Base-by-base conservation (phyloP, 2,329 filamentous ascomycete genomes). In the Cytospora chrysosperma region DNA sequence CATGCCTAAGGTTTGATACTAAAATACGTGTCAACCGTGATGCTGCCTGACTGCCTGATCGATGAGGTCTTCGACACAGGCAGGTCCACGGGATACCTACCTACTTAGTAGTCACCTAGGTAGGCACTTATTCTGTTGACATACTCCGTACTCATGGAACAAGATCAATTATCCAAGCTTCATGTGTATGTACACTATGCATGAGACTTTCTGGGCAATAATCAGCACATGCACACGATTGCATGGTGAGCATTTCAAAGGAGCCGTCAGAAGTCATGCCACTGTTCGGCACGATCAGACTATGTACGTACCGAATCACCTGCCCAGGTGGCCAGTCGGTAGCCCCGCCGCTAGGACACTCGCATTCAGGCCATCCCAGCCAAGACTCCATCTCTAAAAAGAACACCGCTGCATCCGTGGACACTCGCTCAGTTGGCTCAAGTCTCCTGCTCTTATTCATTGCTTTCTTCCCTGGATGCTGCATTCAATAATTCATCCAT, bases 321-420 rank as follows among this genome's bases (percentile, higher is more conserved):
- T 21, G 52, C 17, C 30, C 27, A 21, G n/a, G 21, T 21, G 52
- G 27, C 30, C 27, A 21, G n/a, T 30, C 30, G 52, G 56, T 65
- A 62, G 60, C 52, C 56, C 60, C 60, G 62, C 60, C 49, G 30
- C 49, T 65, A 47, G 55, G 53, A 37, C 56, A n/a, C n/a, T n/a
- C n/a, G n/a, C 54, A 62, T 52, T 54, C 58, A 61, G 58, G 58
- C 58, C 58, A 55, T 51, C 58, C 58, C 58, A 49, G 59, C 51
- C 21, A 55, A n/a, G 21, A 43, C n/a, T 50, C 27, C n/a, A 37
- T 53, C 21, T 34, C 37, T 21, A 49, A 13, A 28, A 55, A 51
- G n/a, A 28, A 37, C 55, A 28, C 55, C 40, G 24, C 37, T 49
- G 27, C 26, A 26, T 9, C 37, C 26, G 4, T 17, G 13, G 13